Percentiles rank a stretch among this genome's conserved stretches.
These are phyloP conservation scores for Tetragonia tetragonoides DNA, from an alignment of 148 eudicot species.

Conservation along the genomic window DNA sequence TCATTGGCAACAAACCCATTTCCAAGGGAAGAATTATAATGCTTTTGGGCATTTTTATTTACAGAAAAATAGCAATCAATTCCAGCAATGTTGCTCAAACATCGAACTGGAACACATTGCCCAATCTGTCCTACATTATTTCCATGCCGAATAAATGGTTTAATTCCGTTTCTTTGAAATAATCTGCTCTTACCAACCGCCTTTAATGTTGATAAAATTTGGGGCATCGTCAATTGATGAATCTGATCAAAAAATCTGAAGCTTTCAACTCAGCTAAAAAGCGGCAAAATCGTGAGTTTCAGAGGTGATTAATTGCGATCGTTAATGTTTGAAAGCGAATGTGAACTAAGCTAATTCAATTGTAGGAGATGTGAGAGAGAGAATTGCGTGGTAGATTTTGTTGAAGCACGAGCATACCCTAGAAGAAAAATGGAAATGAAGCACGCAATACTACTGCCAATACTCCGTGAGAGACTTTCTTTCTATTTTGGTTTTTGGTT, in stretches of 20 bases:
- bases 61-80: slow-evolving; percentile 22
- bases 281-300: not conserved
- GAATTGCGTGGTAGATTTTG: not conserved
- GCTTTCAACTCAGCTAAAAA: not conserved
- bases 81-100: slow-evolving; percentile 45
- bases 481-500: not conserved
- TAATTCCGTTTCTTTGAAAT: slow-evolving; percentile 22
- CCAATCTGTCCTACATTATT: slow-evolving; percentile 17
- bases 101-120: slow-evolving; percentile 36
- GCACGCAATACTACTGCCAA: not conserved
- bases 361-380: not conserved
- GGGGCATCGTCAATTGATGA: slow-evolving; percentile 35
- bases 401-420: slow-evolving; percentile 13
- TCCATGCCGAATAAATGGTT: slow-evolving; percentile 22
- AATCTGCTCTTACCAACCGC: slow-evolving; percentile 35
- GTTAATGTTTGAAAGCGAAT: not conserved
- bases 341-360: not conserved
- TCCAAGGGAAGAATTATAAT: slow-evolving; percentile 5
- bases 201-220: slow-evolving; percentile 45
- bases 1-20: not conserved
- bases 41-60: slow-evolving; percentile 6
- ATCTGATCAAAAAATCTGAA: not conserved
- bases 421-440: not conserved
- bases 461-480: not conserved
- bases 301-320: not conserved